Evolutionary conservation across 2,329 filamentous ascomycete species (phyloP).

Genomic region (Diaporthe australafricana): DNA sequence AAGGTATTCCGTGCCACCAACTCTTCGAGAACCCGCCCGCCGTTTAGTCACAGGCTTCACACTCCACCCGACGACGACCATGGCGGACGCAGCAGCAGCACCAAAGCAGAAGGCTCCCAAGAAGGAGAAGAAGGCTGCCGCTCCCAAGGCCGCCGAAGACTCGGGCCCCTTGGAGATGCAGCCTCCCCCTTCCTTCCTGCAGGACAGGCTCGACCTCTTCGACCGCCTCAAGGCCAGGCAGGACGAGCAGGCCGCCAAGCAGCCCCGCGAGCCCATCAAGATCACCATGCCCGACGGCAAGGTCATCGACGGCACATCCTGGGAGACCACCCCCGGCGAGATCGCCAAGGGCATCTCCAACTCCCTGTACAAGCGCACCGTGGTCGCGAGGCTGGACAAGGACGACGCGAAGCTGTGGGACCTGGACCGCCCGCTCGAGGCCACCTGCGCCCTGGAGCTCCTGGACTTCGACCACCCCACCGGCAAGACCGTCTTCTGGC

Average conservation of each 20-base stretch:
- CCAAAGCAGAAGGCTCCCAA: constrained; percentile 49
- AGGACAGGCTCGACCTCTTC: constrained; percentile 87
- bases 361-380: constrained; percentile 85
- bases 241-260: constrained; percentile 78
- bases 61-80: constrained; percentile 17
- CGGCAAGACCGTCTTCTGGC: constrained; percentile 93
- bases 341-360: constrained; percentile 85
- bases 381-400: constrained; percentile 87
- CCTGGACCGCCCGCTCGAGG: constrained; percentile 88
- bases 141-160: constrained; percentile 49
- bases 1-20: neutral
- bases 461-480: constrained; percentile 80
- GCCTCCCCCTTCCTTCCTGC: constrained; percentile 79
- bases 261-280: constrained; percentile 79
- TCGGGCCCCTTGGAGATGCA: constrained; percentile 60
- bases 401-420: constrained; percentile 84
- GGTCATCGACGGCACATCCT: constrained; percentile 80
- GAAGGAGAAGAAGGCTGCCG: constrained; percentile 63
- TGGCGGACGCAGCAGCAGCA: constrained; percentile 34
- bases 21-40: neutral
- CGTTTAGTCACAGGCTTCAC: neutral
- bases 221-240: constrained; percentile 88
- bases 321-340: constrained; percentile 88
- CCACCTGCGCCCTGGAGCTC: constrained; percentile 85
- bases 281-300: constrained; percentile 80